phyloP scores from a whole-genome alignment of 306 rosid species.

The Quercus parvula region DNA sequence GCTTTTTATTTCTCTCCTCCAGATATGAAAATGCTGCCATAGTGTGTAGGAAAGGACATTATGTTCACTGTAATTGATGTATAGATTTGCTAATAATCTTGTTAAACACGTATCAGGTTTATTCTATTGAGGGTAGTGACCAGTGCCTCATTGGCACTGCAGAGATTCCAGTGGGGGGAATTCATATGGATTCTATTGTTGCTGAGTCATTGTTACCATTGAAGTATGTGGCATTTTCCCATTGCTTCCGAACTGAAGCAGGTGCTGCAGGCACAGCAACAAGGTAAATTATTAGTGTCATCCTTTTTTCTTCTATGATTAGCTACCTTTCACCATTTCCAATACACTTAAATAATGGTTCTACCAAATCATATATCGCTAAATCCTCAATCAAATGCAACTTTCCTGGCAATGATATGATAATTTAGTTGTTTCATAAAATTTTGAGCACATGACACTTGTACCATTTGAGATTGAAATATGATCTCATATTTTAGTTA shows the following conservation, averaged over 20 bases:
- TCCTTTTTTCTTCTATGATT: conserved; percentile 1
- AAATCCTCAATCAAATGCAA: background rate
- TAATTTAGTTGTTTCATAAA: background rate
- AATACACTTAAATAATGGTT: background rate
- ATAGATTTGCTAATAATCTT: conserved; percentile 26
- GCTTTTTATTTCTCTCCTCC: background rate
- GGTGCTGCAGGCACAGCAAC: conserved; percentile 97
- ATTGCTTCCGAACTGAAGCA: conserved; percentile 97
- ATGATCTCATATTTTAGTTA: background rate
- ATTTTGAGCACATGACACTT: background rate
- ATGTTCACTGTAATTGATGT: conserved; percentile 10
- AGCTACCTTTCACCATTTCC: background rate
- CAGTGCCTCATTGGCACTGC: conserved; percentile 99
- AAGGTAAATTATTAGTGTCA: conserved; percentile 38
- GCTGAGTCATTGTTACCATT: conserved; percentile 69
- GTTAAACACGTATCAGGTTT: conserved; percentile 54
- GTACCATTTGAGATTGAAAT: background rate
- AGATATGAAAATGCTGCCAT: background rate
- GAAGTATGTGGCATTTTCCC: conserved; percentile 89
- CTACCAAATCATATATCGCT: background rate
- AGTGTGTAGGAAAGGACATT: conserved; percentile 5
- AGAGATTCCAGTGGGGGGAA: conserved; percentile 97
- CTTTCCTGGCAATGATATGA: background rate
- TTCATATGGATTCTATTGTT: conserved; percentile 96
- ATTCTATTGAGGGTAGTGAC: conserved; percentile 81